These are phyloP conservation scores for Parmelia sp. DNA, from an alignment of 495 filamentous ascomycete genomes.

Conservation along the genomic window DNA sequence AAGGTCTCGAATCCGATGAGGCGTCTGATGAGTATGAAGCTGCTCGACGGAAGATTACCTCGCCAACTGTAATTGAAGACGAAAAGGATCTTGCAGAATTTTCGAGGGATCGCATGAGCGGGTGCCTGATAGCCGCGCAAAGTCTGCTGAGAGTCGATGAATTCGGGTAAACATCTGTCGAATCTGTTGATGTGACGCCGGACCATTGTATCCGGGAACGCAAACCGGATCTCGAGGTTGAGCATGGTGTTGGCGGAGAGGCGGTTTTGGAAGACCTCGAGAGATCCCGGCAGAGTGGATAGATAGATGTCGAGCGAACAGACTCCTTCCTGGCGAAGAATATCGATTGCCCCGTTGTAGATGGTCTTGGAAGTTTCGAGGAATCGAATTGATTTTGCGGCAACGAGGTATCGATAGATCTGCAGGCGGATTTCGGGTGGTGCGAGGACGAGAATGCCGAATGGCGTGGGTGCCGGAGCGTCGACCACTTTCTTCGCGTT, in stretches of 20 bases:
- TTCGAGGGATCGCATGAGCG: background rate
- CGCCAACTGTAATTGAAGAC: too few species aligned
- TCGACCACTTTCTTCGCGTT: too few species aligned
- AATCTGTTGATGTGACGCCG: background rate
- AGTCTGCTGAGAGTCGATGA: background rate
- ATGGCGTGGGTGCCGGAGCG: background rate
- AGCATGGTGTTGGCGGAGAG: background rate
- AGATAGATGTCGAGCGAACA: background rate
- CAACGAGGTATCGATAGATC: background rate
- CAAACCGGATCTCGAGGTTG: background rate
- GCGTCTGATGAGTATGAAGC: background rate
- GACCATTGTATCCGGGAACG: too few species aligned
- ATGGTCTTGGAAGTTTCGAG: background rate
- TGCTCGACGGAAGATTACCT: background rate
- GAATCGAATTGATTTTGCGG: background rate
- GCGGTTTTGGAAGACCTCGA: background rate
- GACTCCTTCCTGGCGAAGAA: background rate
- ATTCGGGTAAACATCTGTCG: background rate
- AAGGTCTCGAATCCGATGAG: background rate
- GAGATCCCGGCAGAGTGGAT: background rate
- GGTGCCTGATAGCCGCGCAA: background rate
- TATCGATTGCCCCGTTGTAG: background rate
- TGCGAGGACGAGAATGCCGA: background rate
- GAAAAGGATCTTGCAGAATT: background rate
- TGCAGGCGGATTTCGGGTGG: background rate